Evolutionary conservation across 225 moss, liverwort and hornwort genomes (phyloP).

Genomic region (Polytrichum commune): DNA sequence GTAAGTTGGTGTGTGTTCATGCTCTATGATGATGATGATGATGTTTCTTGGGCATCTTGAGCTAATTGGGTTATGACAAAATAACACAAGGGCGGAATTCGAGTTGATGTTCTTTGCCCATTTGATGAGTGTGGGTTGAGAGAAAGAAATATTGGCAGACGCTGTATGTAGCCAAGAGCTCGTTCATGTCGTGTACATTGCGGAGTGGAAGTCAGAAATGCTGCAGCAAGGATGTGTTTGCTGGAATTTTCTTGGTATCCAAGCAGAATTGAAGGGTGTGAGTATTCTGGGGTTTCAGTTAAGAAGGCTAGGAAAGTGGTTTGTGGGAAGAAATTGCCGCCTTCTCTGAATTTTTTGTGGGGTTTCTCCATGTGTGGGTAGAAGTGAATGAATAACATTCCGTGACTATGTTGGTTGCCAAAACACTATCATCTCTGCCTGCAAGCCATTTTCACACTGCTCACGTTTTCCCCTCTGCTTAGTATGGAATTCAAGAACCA

Average conservation of each 20-base stretch:
- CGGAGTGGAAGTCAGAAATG: too few species aligned
- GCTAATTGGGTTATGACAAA: not conserved
- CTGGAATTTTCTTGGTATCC: not conserved
- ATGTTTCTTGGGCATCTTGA: not conserved
- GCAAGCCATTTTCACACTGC: not conserved
- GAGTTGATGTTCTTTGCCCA: not conserved
- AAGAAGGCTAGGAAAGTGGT: too few species aligned
- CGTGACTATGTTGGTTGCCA: not conserved
- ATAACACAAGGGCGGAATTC: not conserved
- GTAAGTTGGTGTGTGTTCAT: conserved; percentile 29
- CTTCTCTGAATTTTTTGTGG: not conserved
- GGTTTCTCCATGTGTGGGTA: not conserved
- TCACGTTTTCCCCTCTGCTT: not conserved
- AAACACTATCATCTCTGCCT: not conserved
- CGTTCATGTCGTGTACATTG: not conserved
- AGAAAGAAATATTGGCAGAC: not conserved
- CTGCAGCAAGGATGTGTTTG: not conserved
- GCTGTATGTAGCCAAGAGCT: not conserved
- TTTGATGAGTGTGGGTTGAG: not conserved
- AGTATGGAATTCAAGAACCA: not conserved
- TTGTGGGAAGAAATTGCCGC: too few species aligned
- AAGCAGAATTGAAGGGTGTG: not conserved
- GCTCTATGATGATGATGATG: not conserved
- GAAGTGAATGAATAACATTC: too few species aligned
- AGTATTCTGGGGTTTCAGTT: too few species aligned